Evolutionary conservation across 2,329 filamentous ascomycete species (phyloP).

Genomic region (Fusarium chuoi): DNA sequence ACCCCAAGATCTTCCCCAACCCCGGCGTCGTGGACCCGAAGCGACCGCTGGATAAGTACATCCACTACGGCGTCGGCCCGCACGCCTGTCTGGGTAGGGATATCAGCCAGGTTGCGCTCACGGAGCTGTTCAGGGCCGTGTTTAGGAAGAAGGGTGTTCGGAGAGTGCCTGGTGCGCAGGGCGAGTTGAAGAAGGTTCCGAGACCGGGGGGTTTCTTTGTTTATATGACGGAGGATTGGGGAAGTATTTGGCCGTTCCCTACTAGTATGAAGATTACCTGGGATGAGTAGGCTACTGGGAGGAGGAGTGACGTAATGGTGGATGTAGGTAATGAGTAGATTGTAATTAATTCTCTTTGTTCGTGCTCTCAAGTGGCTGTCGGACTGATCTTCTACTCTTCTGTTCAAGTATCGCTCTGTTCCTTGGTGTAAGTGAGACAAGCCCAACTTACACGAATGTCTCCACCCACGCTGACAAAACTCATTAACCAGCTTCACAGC

Average conservation of each 20-base stretch:
- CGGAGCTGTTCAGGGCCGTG: slow-evolving; percentile 74
- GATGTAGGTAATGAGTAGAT: background rate
- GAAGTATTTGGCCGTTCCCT: slow-evolving; percentile 58
- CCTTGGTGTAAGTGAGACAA: background rate
- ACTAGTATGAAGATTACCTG: slow-evolving; percentile 65
- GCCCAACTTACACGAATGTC: background rate
- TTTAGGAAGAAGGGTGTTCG: slow-evolving; percentile 70
- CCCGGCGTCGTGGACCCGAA: slow-evolving; percentile 70
- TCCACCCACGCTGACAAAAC: background rate
- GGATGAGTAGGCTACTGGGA: slow-evolving; percentile 47
- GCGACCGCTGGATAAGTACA: slow-evolving; percentile 71
- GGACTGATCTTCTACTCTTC: background rate
- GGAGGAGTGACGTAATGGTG: slow-evolving; percentile 9
- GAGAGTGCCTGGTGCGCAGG: slow-evolving; percentile 70
- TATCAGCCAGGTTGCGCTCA: slow-evolving; percentile 69
- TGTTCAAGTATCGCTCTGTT: background rate
- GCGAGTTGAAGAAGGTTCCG: slow-evolving; percentile 72
- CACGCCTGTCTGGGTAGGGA: slow-evolving; percentile 71
- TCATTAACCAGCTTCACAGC: accelerated
- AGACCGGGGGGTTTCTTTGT: slow-evolving; percentile 64
- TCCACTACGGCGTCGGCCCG: slow-evolving; percentile 71
- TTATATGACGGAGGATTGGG: slow-evolving; percentile 75
- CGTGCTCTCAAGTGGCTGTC: background rate
- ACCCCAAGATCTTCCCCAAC: slow-evolving; percentile 68
- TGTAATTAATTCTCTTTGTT: background rate